Evolutionary conservation across 2,329 filamentous ascomycete genomes (phyloP).

Genomic region (Fusarium algeriense): DNA sequence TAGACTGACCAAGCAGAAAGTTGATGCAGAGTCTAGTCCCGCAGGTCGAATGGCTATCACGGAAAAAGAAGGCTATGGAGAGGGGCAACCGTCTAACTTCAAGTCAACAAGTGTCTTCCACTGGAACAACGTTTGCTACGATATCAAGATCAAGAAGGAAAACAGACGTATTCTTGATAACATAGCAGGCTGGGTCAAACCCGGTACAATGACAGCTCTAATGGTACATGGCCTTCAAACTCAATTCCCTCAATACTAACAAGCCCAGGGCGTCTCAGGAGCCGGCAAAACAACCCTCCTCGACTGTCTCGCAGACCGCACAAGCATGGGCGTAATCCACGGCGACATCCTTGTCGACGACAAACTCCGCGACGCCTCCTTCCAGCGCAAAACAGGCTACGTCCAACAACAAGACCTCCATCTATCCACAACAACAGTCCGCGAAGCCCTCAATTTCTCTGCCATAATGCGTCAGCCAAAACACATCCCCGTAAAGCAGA

Average conservation of each 20-base stretch:
- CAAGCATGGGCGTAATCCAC: constrained; percentile 84
- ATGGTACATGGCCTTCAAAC: constrained; percentile 64
- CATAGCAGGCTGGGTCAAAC: constrained; percentile 91
- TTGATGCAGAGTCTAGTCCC: constrained; percentile 31
- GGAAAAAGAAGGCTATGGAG: constrained; percentile 28
- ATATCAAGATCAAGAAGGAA: constrained; percentile 79
- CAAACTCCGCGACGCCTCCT: constrained; percentile 76
- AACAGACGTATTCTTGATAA: constrained; percentile 79
- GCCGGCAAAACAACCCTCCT: constrained; percentile 90
- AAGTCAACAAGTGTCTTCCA: constrained; percentile 80
- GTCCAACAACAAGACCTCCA: constrained; percentile 92
- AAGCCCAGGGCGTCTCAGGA: constrained; percentile 70
- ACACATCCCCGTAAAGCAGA: constrained; percentile 74
- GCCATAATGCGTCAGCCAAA: constrained; percentile 85
- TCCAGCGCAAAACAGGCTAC: constrained; percentile 89
- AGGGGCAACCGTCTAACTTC: constrained; percentile 40
- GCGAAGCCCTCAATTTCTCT: constrained; percentile 85
- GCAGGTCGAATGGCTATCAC: constrained; percentile 10
- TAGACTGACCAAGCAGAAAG: not conserved
- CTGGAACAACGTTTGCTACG: constrained; percentile 82
- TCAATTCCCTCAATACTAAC: not conserved
- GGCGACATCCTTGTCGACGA: constrained; percentile 79
- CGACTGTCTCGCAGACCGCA: constrained; percentile 83
- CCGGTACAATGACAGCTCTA: constrained; percentile 84
- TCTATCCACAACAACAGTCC: constrained; percentile 81